Evolutionary conservation across 768 basidiomycete genomes (phyloP).

Genomic region (Tylopilus balloui): DNA sequence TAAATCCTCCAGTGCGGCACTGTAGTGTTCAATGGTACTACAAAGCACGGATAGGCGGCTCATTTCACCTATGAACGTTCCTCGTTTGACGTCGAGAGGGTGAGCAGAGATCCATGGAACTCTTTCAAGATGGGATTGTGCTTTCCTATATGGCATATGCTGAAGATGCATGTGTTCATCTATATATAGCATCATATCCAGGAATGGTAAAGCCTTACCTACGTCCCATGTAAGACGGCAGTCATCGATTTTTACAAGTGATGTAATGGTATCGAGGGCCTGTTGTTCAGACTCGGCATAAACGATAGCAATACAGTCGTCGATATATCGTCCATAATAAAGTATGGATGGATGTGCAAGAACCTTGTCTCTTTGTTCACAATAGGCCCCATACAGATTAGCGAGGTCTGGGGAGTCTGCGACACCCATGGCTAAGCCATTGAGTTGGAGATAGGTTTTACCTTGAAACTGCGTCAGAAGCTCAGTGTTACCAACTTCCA

Average conservation of each 20-base stretch:
- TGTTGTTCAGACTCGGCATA: neutral
- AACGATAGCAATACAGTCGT: neutral
- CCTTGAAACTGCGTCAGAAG: neutral
- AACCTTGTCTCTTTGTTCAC: neutral
- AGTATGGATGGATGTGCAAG: neutral
- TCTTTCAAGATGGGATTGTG: neutral
- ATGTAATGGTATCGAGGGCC: too few species aligned
- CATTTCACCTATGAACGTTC: conserved; percentile 6
- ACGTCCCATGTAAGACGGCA: neutral
- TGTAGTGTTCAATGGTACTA: neutral
- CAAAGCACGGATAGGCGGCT: neutral
- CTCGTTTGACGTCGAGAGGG: conserved; percentile 4
- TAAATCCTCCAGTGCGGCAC: neutral
- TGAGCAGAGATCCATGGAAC: conserved; percentile 10
- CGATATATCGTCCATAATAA: conserved; percentile 4
- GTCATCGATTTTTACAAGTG: neutral
- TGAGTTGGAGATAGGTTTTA: neutral
- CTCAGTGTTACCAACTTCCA: neutral
- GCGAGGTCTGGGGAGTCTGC: conserved; percentile 13
- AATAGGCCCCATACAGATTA: conserved; percentile 5
- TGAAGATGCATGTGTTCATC: neutral
- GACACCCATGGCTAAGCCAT: conserved; percentile 7
- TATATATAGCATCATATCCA: conserved; percentile 4
- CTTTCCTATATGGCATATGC: conserved; percentile 1
- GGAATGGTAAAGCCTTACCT: neutral